Evolutionary conservation across 305 asterid genomes (phyloP), one percentile per base, ranked within the genome.

Genomic region (Rubia peregrina): DNA sequence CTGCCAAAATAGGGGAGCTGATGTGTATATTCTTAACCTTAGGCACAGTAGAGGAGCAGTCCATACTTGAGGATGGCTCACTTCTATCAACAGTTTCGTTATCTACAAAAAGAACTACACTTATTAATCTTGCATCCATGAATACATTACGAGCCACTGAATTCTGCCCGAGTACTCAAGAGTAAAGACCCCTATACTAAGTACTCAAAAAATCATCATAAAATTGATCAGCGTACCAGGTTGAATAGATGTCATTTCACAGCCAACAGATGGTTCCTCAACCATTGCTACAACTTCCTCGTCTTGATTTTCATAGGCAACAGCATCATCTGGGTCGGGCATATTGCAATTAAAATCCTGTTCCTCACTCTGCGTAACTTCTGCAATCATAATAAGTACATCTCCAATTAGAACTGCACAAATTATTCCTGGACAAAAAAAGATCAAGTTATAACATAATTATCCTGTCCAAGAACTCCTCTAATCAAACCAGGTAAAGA

Each of bases 1-100:
- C 96, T 24, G 97, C 98, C 78, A 90, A 84, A 65, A 90, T 90
- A 46, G 92, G 97, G 68, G 97, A 92, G 82, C 97, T 92, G 68
- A 92, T 92, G 72, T 92, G 98, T 69, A 92, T 81, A 41, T 91
- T 88, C 83, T 82, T 85, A 36, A 92, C 92, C 75, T 77, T 81
- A 11, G 85, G 61, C 63, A 87, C 83, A 65, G 80, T 79, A 1
- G n/a, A n/a, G n/a, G 94, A 80, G 81, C 84, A 82, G 74, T 84
- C 92, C 74, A 83, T 85, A 46, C 86, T 83, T 81, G 86, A 86
- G 76, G 78, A 80, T 16, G 88, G 86, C 78, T 87, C 97, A 75
- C 87, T 94, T 69, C 86, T 84, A 68, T 85, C 72, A 42, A 82
- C 84, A 81, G 85, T 90, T 81, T 92, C 98, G 78, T 92, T 94